A percentile compares a stretch with the other conserved stretches of the same genome.
Evolutionary conservation across 2,329 filamentous ascomycete genomes (phyloP).

Genomic region (Penicillium sp.): DNA sequence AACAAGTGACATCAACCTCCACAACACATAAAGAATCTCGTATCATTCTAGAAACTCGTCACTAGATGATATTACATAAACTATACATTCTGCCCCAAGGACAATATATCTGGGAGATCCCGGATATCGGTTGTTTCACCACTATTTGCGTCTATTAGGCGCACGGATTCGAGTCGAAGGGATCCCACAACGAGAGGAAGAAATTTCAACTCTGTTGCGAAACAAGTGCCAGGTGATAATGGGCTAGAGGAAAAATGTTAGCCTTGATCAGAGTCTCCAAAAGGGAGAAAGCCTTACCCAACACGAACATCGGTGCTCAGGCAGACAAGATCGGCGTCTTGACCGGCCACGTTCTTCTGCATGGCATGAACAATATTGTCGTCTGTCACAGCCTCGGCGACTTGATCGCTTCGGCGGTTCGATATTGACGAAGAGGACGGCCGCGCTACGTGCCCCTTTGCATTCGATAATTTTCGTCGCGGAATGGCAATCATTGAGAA

Average conservation of each 20-base stretch:
- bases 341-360: constrained; percentile 55
- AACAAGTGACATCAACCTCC: too few species aligned
- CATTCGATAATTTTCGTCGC: constrained; percentile 49
- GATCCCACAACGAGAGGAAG: constrained; percentile 57
- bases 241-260: constrained; percentile 44
- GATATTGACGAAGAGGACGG: constrained; percentile 52
- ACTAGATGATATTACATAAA: neutral
- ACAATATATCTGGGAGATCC: constrained; percentile 62
- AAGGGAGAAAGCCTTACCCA: constrained; percentile 50
- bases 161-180: constrained; percentile 57
- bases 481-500: constrained; percentile 61
- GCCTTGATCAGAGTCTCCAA: constrained; percentile 10
- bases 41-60: neutral
- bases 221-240: constrained; percentile 59
- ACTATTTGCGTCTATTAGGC: constrained; percentile 60
- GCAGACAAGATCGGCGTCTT: constrained; percentile 59
- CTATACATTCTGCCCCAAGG: constrained; percentile 33
- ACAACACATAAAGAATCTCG: too few species aligned
- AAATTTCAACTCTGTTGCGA: constrained; percentile 61
- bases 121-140: constrained; percentile 61
- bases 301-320: constrained; percentile 63
- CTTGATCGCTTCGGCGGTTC: constrained; percentile 38
- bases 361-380: constrained; percentile 61
- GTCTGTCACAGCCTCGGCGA: constrained; percentile 61
- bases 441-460: constrained; percentile 48